Evolutionary conservation across 768 basidiomycete species (phyloP), one percentile per base, ranked within the genome.

Genomic region (Pleurotus djamor): DNA sequence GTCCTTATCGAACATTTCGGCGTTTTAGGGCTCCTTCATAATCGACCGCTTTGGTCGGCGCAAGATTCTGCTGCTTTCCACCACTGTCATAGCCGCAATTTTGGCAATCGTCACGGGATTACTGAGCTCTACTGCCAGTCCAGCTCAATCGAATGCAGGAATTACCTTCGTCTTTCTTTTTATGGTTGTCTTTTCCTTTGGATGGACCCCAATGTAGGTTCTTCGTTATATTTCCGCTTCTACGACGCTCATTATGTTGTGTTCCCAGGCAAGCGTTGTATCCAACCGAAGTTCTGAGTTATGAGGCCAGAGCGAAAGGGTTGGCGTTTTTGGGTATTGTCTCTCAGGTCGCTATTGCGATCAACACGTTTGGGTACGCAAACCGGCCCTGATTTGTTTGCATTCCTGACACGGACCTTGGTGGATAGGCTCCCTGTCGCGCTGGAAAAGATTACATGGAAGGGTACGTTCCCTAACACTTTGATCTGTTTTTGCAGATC

Each of bases 151-250:
- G 13, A 82, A 77, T 62, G 81, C 83, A 2, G 83, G 83, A 2
- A 81, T 85, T 56, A 71, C 77, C 0, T 83, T 83, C 63, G 78
- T 80, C 17, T 80, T 75, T 64, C 63, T 81, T 57, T 81, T 81
- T 69, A 79, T 79, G 78, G 78, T 81, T 7, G 72, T 80, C 35
- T 85, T 77, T 66, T 82, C 80, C 4, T 80, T 82, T 63, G 83
- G 83, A 49, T 83, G 78, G 78, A 85, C 83, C 2, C 78, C 82
- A 0, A 81, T 85, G 80, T 78, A 59, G 59, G 76, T 65, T 3
- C 4, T 13, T 13, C 6, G 16, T 36, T 34, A 34, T 5, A n/a
- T 41, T 44, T n/a, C 13, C 10, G 32, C 12, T 28, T 48, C 45
- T 7, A 37, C 38, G 28, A n/a, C 33, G 38, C n/a, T 47, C 38